Base-by-base conservation (phyloP, 345 rosid genomes). In the Mercurialis annua region DNA sequence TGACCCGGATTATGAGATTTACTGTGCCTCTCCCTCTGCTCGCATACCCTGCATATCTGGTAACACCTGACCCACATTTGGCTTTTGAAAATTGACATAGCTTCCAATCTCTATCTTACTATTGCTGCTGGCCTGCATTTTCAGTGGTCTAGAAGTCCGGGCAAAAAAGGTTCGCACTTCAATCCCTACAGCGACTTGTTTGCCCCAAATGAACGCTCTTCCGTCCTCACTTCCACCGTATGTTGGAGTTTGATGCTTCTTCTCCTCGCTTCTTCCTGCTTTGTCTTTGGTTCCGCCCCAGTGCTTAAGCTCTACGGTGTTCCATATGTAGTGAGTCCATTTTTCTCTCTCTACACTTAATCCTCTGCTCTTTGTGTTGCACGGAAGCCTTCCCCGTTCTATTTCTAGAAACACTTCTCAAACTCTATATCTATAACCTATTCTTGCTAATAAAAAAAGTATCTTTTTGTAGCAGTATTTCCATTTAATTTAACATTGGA, bases 241-340 rank as follows among this genome's bases (percentile, higher is more conserved):
- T 88, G 92, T 65, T 92, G 97, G 98, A 64, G 76, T 48, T 80
- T 83, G 59, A 90, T 90, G 97, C 83, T 72, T 75, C 83, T 78
- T 62, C 52, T 78, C 57, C 87, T 90, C 65, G 47, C 76, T 29
- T 56, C 16, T 29, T 62, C 82, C 0, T 84, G 82, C 8, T 83
- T 61, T 57, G 36, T 73, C 55, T 11, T 83, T 17, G 98, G 92
- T 40, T 80, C 81, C 27, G 4, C 71, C 51, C 68, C 59, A 6
- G 71, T 87, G 55, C 80, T 92, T 47, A 86, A 80, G 78, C 58
- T 89, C 71, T 87, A 92, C 9, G 89, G 89, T 20, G 84, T 89
- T 36, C 98, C 98, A 34, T 87, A 92, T 79, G 38, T 75, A 76
- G 96, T 90, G 67, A 31, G 77, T 33, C 59, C 1, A 18, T 12